These are phyloP conservation scores for Cladobotryum protrusum DNA, from an alignment of 2,329 filamentous ascomycete species.

Conservation along the genomic window DNA sequence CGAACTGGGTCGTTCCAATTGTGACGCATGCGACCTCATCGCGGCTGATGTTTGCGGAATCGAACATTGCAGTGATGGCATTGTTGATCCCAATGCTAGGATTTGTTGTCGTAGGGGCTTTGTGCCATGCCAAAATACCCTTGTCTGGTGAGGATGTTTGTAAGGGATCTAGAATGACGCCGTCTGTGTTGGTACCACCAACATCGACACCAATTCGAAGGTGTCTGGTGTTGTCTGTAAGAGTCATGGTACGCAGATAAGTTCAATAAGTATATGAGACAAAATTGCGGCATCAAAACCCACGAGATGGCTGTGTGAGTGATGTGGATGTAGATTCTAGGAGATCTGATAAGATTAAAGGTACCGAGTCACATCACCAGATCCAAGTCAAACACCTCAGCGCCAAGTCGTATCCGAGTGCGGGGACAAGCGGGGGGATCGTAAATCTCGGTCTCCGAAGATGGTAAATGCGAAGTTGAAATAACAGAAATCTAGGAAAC, in stretches of 20 bases:
- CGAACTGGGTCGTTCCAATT: constrained; percentile 52
- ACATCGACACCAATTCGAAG: constrained; percentile 42
- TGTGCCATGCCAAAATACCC: constrained; percentile 44
- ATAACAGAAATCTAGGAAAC: too few species aligned
- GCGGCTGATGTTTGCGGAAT: constrained; percentile 25
- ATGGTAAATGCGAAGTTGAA: too few species aligned
- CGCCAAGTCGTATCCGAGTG: too few species aligned
- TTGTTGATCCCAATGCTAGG: constrained; percentile 41
- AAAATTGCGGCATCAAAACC: too few species aligned
- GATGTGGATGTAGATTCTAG: too few species aligned
- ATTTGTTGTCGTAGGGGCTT: constrained; percentile 42
- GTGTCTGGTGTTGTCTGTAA: constrained; percentile 5
- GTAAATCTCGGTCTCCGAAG: too few species aligned
- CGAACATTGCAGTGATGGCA: constrained; percentile 39
- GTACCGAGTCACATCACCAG: too few species aligned
- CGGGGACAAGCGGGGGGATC: too few species aligned
- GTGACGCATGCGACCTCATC: constrained; percentile 41
- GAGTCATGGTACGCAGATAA: constrained; percentile 8
- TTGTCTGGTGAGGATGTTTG: constrained; percentile 27
- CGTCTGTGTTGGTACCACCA: constrained; percentile 49
- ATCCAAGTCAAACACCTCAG: too few species aligned
- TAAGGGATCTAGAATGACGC: constrained; percentile 42
- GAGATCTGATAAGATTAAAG: too few species aligned
- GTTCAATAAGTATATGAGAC: too few species aligned
- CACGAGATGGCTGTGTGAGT: too few species aligned